phyloP scores from a whole-genome alignment of 768 basidiomycete genomes.

The Saitozyma podzolica region DNA sequence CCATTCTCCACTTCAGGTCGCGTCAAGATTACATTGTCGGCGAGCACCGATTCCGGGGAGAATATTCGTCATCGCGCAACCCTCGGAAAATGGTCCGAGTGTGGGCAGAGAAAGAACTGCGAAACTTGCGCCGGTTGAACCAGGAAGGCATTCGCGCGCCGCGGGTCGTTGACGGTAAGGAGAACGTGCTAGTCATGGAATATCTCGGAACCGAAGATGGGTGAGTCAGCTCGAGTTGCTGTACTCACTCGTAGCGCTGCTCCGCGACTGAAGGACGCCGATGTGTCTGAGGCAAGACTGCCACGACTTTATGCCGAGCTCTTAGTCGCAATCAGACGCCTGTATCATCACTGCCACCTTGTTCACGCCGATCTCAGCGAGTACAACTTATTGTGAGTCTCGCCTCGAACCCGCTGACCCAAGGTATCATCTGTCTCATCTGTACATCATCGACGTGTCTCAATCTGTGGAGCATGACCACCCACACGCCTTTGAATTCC shows the following conservation, averaged over 20 bases:
- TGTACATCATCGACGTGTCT: slow-evolving; percentile 96
- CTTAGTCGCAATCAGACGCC: slow-evolving; percentile 71
- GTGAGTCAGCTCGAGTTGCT: slow-evolving; percentile 56
- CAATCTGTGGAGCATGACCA: slow-evolving; percentile 99
- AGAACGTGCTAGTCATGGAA: slow-evolving; percentile 95
- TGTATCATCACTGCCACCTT: slow-evolving; percentile 87
- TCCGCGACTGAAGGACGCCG: slow-evolving; percentile 88
- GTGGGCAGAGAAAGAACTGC: slow-evolving; percentile 99
- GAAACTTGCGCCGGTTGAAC: slow-evolving; percentile 81
- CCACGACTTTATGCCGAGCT: slow-evolving; percentile 73
- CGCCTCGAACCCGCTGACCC: neutral
- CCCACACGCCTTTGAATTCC: slow-evolving; percentile 91
- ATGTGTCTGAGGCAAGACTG: slow-evolving; percentile 59
- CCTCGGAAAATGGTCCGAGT: slow-evolving; percentile 97
- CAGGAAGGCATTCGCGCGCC: slow-evolving; percentile 84
- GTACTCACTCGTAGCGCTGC: slow-evolving; percentile 67
- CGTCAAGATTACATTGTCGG: slow-evolving; percentile 96
- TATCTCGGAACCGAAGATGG: slow-evolving; percentile 84
- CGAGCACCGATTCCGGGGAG: slow-evolving; percentile 89
- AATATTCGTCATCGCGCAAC: slow-evolving; percentile 69
- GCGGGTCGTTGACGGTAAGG: slow-evolving; percentile 85
- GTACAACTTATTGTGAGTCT: slow-evolving; percentile 85
- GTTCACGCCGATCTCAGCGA: slow-evolving; percentile 98
- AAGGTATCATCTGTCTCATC: slow-evolving; percentile 59
- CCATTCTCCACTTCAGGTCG: slow-evolving; percentile 95